Conservation (phyloP, 2,329 filamentous ascomycete species). For the Aquanectria penicillioides region DNA sequence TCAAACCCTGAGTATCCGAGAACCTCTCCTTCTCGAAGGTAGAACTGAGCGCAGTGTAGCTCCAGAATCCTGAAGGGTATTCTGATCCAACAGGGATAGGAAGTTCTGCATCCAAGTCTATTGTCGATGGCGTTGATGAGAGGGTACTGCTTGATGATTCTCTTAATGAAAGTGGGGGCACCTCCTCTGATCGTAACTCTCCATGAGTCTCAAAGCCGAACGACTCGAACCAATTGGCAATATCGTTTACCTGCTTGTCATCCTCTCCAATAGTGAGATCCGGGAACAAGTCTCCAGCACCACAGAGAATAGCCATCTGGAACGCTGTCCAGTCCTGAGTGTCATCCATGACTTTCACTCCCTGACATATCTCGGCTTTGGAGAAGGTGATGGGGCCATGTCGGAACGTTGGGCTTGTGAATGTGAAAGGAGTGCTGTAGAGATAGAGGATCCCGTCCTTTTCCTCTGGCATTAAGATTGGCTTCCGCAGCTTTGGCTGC, state of each 20-base stretch:
- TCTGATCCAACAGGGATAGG: conserved; percentile 51
- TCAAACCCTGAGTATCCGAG: conserved; percentile 43
- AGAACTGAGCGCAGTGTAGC: conserved; percentile 36
- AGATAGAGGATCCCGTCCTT: conserved; percentile 60
- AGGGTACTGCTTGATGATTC: conserved; percentile 37
- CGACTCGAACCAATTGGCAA: conserved; percentile 62
- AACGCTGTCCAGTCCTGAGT: conserved; percentile 72
- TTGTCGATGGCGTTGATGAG: conserved; percentile 42
- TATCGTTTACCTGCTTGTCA: conserved; percentile 52
- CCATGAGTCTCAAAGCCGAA: conserved; percentile 59
- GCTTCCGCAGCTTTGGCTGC: conserved; percentile 7
- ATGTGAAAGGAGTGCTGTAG: conserved; percentile 59
- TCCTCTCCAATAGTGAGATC: conserved; percentile 58
- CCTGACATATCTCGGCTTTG: conserved; percentile 53
- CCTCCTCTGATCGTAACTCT: conserved; percentile 46
- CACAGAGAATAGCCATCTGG: conserved; percentile 71
- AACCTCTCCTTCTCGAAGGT: conserved; percentile 46
- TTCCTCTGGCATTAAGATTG: conserved; percentile 41
- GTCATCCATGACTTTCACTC: conserved; percentile 54
- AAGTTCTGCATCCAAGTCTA: conserved; percentile 48
- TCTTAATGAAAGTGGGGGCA: conserved; percentile 29
- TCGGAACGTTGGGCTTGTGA: conserved; percentile 59
- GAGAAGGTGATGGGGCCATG: conserved; percentile 66
- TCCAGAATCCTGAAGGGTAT: conserved; percentile 47
- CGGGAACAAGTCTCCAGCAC: conserved; percentile 61